A percentile compares a stretch with the other conserved stretches of the same genome.
Conservation (phyloP, 1,284 basidiomycete species). For the Jaminaea rosea region DNA sequence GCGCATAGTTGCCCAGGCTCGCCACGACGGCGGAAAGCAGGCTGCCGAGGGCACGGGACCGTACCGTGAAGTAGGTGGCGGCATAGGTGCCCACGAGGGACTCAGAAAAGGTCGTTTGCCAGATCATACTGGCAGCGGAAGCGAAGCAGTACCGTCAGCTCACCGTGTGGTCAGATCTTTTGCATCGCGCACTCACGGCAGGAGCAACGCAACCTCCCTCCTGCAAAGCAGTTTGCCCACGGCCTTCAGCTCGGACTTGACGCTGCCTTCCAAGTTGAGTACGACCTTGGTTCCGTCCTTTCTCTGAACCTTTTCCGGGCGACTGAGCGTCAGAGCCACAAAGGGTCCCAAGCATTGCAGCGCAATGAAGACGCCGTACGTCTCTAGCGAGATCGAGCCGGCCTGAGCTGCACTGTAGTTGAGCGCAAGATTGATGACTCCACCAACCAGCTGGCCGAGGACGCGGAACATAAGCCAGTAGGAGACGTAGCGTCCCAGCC, state of each 20-base stretch:
- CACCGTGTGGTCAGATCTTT: no score
- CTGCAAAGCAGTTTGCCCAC: constrained; percentile 26
- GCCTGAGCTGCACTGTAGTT: constrained; percentile 35
- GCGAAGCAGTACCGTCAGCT: no score
- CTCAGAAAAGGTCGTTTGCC: constrained; percentile 34
- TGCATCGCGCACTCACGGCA: no score
- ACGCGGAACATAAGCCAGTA: constrained; percentile 47
- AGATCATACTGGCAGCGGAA: no score
- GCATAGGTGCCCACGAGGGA: constrained; percentile 41
- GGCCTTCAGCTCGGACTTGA: constrained; percentile 28
- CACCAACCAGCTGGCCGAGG: constrained; percentile 42
- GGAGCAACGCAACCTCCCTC: constrained; percentile 27
- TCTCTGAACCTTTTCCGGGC: constrained; percentile 47
- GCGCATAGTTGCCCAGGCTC: constrained; percentile 37
- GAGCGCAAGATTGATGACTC: constrained; percentile 47
- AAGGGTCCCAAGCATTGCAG: constrained; percentile 46
- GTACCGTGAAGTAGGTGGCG: constrained; percentile 32
- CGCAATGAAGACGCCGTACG: constrained; percentile 49
- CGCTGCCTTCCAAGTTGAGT: constrained; percentile 28
- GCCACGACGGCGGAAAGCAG: constrained; percentile 42
- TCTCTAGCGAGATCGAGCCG: constrained; percentile 43
- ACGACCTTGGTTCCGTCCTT: constrained; percentile 44
- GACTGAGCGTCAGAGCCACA: constrained; percentile 37
- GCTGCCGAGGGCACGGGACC: constrained; percentile 46
- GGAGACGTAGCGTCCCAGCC: constrained; percentile 41